Base-by-base conservation (phyloP, 2,329 filamentous ascomycete genomes). In the Chaetomiaceae sp. region DNA sequence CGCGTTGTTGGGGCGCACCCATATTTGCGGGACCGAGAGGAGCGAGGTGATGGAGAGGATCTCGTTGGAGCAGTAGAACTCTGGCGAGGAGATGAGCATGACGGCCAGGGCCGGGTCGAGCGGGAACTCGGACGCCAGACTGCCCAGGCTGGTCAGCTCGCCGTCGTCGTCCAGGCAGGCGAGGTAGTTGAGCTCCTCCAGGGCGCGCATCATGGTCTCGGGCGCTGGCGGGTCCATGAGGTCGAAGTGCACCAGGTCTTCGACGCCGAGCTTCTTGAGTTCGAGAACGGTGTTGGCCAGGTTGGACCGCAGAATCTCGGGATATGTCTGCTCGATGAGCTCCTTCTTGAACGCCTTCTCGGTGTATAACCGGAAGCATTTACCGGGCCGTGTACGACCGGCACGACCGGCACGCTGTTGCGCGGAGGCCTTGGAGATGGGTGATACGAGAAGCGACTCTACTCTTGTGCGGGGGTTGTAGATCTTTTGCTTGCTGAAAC, bases 401-500 rank as follows among this genome's bases (percentile, higher is more conserved):
- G 94, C 94, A 90, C 94, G 92, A 87, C 95, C 95, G 59, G 95
- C 95, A 70, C 95, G 82, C 74, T 99, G 94, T 69, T 96, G 90
- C 9, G 95, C 94, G 1, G 94, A 97, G 22, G 94, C 94, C 71
- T 96, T 97, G 55, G 91, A 97, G 63, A 99, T 97, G 20, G 94
- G 91, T 3, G 94, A 96, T 5, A 99, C 92, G n/a, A 99, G 79
- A 7, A 99, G 80, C 1, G 94, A 97, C 73, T 99, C 94, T 60
- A 99, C 91, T 70, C 94, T 85, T 64, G 96, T 95, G 57, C 94
- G 85, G 20, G 94, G 92, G 71, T 99, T 97, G 78, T 97, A 99
- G 59, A 97, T 94, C 73, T 97, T 99, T 67, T 99, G 94, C 76
- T 99, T 99, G 75, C 91, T 96, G 76, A 99, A 99, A 33, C 94